phyloP scores from a whole-genome alignment of 2,329 filamentous ascomycete genomes.

The Parascedosporium putredinis region DNA sequence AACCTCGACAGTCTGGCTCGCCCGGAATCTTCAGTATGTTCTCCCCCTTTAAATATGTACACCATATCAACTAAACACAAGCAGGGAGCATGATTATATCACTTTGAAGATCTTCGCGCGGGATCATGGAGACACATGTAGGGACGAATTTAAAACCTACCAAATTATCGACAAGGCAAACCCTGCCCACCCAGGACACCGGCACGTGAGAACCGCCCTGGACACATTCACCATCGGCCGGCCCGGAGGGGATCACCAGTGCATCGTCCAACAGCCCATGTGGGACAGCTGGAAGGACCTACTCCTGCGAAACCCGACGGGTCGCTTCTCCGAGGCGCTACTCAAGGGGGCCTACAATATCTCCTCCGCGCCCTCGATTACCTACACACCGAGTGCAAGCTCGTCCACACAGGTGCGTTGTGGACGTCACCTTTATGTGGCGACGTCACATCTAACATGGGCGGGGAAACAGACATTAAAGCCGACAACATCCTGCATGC shows the following conservation, averaged over 20 bases:
- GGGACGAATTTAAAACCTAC: conserved; percentile 15
- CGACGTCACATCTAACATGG: not conserved
- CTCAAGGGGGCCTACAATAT: conserved; percentile 24
- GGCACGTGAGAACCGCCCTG: conserved; percentile 19
- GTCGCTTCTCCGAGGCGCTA: conserved; percentile 26
- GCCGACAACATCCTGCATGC: conserved; percentile 27
- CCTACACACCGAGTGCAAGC: conserved; percentile 29
- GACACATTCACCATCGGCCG: conserved; percentile 20
- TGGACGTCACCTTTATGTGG: not conserved
- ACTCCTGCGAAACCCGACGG: conserved; percentile 23
- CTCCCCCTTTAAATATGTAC: not conserved
- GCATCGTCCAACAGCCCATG: conserved; percentile 25
- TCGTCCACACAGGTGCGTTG: conserved; percentile 31
- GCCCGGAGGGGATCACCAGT: conserved; percentile 20
- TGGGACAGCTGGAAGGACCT: conserved; percentile 30
- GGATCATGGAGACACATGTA: conserved; percentile 3
- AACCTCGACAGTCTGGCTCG: conserved; percentile 17
- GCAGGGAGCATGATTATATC: conserved; percentile 2
- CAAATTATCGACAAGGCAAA: conserved; percentile 12
- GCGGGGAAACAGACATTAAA: conserved; percentile 25
- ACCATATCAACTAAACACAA: not conserved
- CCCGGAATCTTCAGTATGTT: conserved; percentile 14
- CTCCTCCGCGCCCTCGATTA: conserved; percentile 29
- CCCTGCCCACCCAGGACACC: conserved; percentile 18
- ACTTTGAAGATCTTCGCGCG: conserved; percentile 14